Percentiles rank a stretch among this genome's conserved stretches.
These are phyloP conservation scores for Leccinum rimulosum DNA, from an alignment of 768 basidiomycete genomes.

Conservation along the genomic window DNA sequence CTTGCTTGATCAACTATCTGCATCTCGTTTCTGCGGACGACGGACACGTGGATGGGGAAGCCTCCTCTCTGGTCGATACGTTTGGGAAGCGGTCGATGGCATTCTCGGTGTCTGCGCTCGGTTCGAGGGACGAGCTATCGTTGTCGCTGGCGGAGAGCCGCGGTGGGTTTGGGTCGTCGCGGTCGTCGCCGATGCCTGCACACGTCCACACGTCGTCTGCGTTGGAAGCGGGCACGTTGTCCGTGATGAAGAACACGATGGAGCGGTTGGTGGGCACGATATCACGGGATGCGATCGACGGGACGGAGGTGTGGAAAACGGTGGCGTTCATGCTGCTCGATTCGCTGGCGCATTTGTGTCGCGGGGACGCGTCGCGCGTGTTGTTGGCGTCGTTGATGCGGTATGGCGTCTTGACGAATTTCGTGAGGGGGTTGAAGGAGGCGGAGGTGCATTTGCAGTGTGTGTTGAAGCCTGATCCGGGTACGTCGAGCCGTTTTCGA, in stretches of 20 bases:
- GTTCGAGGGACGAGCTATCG: conserved; percentile 40
- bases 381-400: conserved; percentile 58
- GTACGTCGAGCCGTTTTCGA: conserved; percentile 42
- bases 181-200: conserved; percentile 17
- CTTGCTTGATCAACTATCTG: conserved; percentile 84
- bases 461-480: conserved; percentile 86
- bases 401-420: conserved; percentile 77
- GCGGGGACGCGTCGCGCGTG: conserved; percentile 63
- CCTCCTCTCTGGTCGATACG: conserved; percentile 6
- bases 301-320: conserved; percentile 96
- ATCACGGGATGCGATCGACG: conserved; percentile 91
- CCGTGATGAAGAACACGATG: conserved; percentile 61
- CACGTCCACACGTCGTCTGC: conserved; percentile 3
- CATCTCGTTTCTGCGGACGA: conserved; percentile 50
- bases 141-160: conserved; percentile 39
- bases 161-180: conserved; percentile 18
- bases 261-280: conserved; percentile 73
- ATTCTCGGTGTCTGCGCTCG: conserved; percentile 34
- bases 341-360: conserved; percentile 70
- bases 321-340: conserved; percentile 91
- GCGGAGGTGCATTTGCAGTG: conserved; percentile 69
- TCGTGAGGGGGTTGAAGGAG: conserved; percentile 83
- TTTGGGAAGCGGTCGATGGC: conserved; percentile 29
- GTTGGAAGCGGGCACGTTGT: conserved; percentile 61
- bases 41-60: conserved; percentile 12